Conservation (phyloP, 768 basidiomycete species). For the Rhizopogon vinicolor region DNA sequence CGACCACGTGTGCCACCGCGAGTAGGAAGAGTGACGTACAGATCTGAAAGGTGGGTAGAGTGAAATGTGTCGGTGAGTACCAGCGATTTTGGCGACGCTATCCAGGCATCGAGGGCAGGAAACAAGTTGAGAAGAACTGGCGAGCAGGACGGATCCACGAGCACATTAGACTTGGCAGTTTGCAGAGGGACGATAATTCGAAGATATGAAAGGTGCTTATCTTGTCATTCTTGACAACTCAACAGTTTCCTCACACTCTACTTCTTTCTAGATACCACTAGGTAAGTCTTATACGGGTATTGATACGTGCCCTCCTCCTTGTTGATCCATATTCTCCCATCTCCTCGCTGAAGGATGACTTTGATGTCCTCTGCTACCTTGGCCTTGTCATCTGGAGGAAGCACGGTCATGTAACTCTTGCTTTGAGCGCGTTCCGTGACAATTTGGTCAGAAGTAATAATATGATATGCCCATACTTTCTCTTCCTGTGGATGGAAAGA, state of each 20-base stretch:
- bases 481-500: constrained; percentile 60
- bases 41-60: constrained; percentile 54
- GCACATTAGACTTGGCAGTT: neutral
- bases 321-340: constrained; percentile 73
- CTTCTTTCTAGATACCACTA: constrained; percentile 49
- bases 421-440: constrained; percentile 66
- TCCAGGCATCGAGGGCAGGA: constrained; percentile 48
- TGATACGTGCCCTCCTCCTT: constrained; percentile 67
- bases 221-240: too few relatives aligned
- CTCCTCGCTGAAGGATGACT: constrained; percentile 51
- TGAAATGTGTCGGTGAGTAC: constrained; percentile 45
- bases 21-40: constrained; percentile 69
- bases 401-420: constrained; percentile 81
- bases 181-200: too few relatives aligned
- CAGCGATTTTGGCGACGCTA: constrained; percentile 41
- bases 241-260: constrained; percentile 7
- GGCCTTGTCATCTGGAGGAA: constrained; percentile 52
- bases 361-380: constrained; percentile 47
- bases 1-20: constrained; percentile 50
- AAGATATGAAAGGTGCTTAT: neutral
- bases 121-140: constrained; percentile 12
- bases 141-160: neutral
- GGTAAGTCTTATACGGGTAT: constrained; percentile 71
- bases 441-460: constrained; percentile 49
- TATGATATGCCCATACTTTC: constrained; percentile 45